phyloP scores from a whole-genome alignment of 768 basidiomycete species.

The Dentipellis sp. region DNA sequence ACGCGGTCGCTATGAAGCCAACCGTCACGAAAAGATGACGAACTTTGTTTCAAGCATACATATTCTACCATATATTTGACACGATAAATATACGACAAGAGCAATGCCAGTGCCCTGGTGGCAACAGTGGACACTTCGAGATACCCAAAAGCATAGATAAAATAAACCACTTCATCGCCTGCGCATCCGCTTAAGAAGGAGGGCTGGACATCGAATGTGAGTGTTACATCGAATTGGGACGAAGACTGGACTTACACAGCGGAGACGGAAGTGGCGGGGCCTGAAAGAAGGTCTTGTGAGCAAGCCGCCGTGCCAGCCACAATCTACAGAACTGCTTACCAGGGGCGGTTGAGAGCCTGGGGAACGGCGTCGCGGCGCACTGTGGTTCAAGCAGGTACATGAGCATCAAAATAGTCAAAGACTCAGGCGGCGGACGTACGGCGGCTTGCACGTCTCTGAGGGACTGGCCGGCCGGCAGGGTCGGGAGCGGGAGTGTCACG shows the following conservation, averaged over 20 bases:
- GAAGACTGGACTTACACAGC: neutral
- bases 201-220: neutral
- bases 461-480: conserved; percentile 19
- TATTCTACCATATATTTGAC: too few relatives aligned
- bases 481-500: conserved; percentile 9
- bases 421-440: neutral
- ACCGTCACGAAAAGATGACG: too few relatives aligned
- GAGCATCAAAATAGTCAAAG: neutral
- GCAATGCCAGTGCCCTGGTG: too few relatives aligned
- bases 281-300: neutral
- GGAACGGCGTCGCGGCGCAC: conserved; percentile 16
- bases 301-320: too few relatives aligned
- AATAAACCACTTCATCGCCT: too few relatives aligned
- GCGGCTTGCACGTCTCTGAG: conserved; percentile 16
- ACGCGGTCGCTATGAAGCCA: too few relatives aligned
- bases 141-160: too few relatives aligned
- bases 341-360: conserved; percentile 4
- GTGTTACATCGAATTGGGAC: too few relatives aligned
- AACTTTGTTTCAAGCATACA: too few relatives aligned
- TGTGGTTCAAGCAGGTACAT: neutral
- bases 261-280: conserved; percentile 8
- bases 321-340: too few relatives aligned
- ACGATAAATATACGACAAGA: too few relatives aligned
- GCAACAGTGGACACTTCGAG: too few relatives aligned
- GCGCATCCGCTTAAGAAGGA: neutral